These are phyloP conservation scores for Coriaria nepalensis DNA, from an alignment of 306 rosid genomes.

Conservation along the genomic window DNA sequence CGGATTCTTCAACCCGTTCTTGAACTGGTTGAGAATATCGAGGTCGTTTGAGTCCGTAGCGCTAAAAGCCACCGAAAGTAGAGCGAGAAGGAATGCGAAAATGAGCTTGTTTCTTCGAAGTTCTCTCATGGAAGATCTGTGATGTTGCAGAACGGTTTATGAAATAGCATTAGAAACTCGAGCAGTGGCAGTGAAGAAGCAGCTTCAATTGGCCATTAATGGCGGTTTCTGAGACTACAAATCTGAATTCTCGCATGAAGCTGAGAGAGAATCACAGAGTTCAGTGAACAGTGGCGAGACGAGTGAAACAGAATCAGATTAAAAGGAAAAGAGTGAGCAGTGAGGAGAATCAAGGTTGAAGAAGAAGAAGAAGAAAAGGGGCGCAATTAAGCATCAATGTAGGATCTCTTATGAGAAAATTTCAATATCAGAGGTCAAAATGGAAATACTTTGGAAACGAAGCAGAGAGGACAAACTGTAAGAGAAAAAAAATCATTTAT, in stretches of 20 bases:
- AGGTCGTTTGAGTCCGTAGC: slow-evolving; percentile 57
- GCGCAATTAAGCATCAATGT: no score
- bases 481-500: no score
- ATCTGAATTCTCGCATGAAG: slow-evolving; percentile 3
- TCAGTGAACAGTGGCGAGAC: not conserved
- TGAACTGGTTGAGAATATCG: slow-evolving; percentile 43
- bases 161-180: slow-evolving; percentile 10
- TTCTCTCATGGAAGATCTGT: slow-evolving; percentile 31
- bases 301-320: no score
- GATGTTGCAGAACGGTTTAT: slow-evolving; percentile 16
- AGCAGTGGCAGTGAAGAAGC: slow-evolving; percentile 15
- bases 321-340: no score
- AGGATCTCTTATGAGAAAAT: no score
- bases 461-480: no score
- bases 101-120: slow-evolving; percentile 8
- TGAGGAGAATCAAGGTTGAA: no score
- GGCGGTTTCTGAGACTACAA: slow-evolving; percentile 14
- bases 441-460: no score
- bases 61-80: slow-evolving; percentile 13
- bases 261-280: not conserved
- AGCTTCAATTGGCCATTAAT: slow-evolving; percentile 13
- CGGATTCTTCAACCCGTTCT: slow-evolving; percentile 43
- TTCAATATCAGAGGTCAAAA: no score
- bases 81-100: slow-evolving; percentile 14
- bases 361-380: no score